Percentiles rank a stretch among this genome's conserved stretches.
Evolutionary conservation across 768 basidiomycete species (phyloP).

Genomic region (Pulveroboletus sp.): DNA sequence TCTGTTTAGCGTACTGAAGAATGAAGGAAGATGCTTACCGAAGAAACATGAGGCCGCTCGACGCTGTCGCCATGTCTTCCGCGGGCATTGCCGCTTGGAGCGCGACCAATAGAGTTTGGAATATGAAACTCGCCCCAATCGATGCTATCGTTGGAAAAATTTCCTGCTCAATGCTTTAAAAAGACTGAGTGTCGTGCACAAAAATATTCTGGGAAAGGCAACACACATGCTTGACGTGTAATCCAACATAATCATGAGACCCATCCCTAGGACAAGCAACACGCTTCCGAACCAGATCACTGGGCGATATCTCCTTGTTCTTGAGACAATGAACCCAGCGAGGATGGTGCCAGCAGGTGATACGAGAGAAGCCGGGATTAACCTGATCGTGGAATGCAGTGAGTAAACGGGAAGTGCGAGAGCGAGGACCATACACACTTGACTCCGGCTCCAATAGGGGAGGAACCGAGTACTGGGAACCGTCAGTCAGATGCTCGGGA

Average conservation of each 20-base stretch:
- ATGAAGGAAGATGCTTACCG: slow-evolving; percentile 37
- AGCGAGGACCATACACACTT: slow-evolving; percentile 55
- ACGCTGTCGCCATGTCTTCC: slow-evolving; percentile 81
- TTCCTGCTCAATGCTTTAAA: slow-evolving; percentile 52
- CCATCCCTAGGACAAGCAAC: slow-evolving; percentile 58
- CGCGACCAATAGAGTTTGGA: slow-evolving; percentile 65
- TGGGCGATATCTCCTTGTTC: slow-evolving; percentile 52
- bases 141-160: slow-evolving; percentile 65
- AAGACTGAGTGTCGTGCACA: slow-evolving; percentile 5
- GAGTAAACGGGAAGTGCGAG: neutral
- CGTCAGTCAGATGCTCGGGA: neutral
- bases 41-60: slow-evolving; percentile 67
- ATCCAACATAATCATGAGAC: slow-evolving; percentile 68
- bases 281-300: slow-evolving; percentile 62
- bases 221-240: slow-evolving; percentile 48
- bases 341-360: too few relatives aligned
- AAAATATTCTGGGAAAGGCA: neutral
- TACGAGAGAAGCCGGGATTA: slow-evolving; percentile 65
- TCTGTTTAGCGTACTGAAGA: neutral
- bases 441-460: slow-evolving; percentile 68
- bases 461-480: slow-evolving; percentile 54
- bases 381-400: slow-evolving; percentile 39
- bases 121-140: slow-evolving; percentile 59
- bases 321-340: slow-evolving; percentile 56
- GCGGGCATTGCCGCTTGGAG: slow-evolving; percentile 87